A percentile compares a stretch with the other conserved stretches of the same genome.
Conservation (phyloP, 75 land plant species). For the Cunninghamia lanceolata region DNA sequence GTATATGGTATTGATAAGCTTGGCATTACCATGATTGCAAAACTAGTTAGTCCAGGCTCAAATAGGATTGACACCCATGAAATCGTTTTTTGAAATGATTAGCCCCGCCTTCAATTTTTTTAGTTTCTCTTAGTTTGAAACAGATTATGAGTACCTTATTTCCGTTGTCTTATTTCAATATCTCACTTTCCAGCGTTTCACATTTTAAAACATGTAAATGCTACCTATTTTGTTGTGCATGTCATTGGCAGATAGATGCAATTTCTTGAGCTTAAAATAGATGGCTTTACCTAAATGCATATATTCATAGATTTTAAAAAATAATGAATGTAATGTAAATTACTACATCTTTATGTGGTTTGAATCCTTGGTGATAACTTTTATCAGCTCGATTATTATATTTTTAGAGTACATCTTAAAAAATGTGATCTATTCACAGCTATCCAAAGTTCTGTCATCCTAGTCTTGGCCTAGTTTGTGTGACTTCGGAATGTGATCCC, state of each 20-base stretch:
- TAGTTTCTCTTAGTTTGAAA: neutral
- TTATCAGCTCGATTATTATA: neutral
- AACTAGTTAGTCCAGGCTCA: neutral
- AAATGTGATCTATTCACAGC: neutral
- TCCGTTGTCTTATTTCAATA: neutral
- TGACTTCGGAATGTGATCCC: too few species aligned
- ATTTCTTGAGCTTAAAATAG: neutral
- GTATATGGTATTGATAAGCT: neutral
- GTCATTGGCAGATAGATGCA: neutral
- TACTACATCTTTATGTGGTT: neutral
- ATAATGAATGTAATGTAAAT: neutral
- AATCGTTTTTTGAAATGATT: neutral
- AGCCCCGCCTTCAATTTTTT: neutral
- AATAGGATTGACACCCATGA: neutral
- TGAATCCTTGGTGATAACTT: neutral
- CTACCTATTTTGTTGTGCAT: neutral
- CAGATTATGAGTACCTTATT: neutral
- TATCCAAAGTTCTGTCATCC: neutral
- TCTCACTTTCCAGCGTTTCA: neutral
- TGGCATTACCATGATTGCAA: neutral
- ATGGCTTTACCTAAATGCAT: neutral
- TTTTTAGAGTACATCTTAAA: neutral
- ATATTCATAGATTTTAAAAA: neutral
- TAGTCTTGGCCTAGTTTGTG: too few species aligned
- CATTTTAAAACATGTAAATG: neutral